These are phyloP conservation scores for Lactarius trivialis DNA, from an alignment of 768 basidiomycete species.

Conservation along the genomic window DNA sequence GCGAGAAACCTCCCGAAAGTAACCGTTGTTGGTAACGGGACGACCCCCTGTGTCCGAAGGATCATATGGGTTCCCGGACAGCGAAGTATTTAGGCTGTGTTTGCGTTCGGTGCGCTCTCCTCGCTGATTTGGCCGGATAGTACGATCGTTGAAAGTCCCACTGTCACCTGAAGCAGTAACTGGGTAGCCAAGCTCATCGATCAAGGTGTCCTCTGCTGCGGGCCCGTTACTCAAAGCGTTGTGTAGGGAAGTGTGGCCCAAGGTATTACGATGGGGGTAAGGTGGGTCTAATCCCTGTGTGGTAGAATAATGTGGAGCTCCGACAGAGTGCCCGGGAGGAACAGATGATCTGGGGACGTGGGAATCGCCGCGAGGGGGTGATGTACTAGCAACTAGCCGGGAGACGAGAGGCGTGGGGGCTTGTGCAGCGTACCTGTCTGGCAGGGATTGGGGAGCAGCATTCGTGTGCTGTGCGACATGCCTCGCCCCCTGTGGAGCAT, in stretches of 20 bases:
- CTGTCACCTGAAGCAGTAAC: not conserved
- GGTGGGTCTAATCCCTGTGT: not conserved
- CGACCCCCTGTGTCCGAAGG: not conserved
- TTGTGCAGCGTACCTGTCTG: not conserved
- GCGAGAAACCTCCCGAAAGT: constrained; percentile 2
- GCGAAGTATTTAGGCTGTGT: not conserved
- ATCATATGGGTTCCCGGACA: not conserved
- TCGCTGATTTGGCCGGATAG: not conserved
- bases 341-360: constrained; percentile 1
- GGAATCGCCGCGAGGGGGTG: constrained; percentile 7
- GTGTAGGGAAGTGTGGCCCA: not conserved
- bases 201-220: not conserved
- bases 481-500: constrained; percentile 6
- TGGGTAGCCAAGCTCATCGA: not conserved
- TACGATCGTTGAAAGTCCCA: not conserved
- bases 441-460: not conserved
- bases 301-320: constrained; percentile 1
- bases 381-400: not conserved
- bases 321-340: not conserved
- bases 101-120: not conserved
- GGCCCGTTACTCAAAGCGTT: not conserved
- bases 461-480: not conserved
- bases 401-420: not conserved
- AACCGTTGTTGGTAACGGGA: not conserved
- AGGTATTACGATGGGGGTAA: not conserved